These are phyloP conservation scores for Ceratobasidium sp. DNA, from an alignment of 1,284 basidiomycete species.

Conservation along the genomic window DNA sequence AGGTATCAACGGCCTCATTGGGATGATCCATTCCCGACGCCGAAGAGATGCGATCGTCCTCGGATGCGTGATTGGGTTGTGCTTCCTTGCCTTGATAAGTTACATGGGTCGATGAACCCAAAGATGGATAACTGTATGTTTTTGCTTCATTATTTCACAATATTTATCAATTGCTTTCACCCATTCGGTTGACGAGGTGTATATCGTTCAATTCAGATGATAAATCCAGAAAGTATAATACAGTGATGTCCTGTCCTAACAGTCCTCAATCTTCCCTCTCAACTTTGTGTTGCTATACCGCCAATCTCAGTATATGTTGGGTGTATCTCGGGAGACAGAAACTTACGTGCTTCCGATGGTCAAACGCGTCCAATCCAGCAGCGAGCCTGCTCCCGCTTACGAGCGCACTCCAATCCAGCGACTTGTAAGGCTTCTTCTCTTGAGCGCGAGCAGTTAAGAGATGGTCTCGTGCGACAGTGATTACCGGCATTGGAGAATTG, in stretches of 20 bases:
- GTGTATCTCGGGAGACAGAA: not conserved
- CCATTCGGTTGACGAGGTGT: not conserved
- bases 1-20: conserved; percentile 88
- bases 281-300: conserved; percentile 31
- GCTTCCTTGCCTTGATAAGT: conserved; percentile 78
- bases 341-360: conserved; percentile 50
- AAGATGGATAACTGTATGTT: too few relatives aligned
- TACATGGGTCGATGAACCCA: conserved; percentile 66
- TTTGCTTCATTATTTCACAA: not conserved
- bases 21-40: conserved; percentile 90
- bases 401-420: conserved; percentile 75
- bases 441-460: conserved; percentile 78
- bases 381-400: conserved; percentile 71
- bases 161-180: not conserved
- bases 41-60: conserved; percentile 90
- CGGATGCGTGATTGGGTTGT: conserved; percentile 84
- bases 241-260: not conserved
- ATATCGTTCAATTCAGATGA: not conserved
- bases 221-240: not conserved
- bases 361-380: conserved; percentile 70
- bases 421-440: conserved; percentile 59
- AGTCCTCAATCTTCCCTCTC: conserved; percentile 24
- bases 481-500: conserved; percentile 80
- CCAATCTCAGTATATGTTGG: not conserved
- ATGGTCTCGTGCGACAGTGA: conserved; percentile 72